phyloP scores from a whole-genome alignment of 169 alveolate genomes.

The Miamiensis avidus region DNA sequence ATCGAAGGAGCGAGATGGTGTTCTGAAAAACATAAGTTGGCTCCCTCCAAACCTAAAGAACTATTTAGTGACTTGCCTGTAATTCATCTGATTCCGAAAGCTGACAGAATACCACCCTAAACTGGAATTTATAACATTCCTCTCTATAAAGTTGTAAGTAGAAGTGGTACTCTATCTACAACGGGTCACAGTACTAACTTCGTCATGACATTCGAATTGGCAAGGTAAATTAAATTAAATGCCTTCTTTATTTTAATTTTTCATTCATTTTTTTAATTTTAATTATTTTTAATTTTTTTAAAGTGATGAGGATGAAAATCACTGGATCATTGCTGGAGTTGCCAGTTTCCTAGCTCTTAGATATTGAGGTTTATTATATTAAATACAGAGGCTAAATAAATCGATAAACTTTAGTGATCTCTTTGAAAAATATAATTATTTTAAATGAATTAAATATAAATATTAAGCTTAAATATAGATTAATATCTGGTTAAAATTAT shows the following conservation, averaged over 20 bases:
- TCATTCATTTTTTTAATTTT: too few species aligned
- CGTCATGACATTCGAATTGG: constrained; percentile 67
- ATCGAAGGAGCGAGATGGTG: constrained; percentile 89
- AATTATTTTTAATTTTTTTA: too few species aligned
- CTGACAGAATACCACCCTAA: constrained; percentile 46
- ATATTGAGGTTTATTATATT: too few species aligned
- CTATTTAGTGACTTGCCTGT: constrained; percentile 75
- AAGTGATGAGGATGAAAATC: constrained; percentile 76
- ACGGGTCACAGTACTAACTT: constrained; percentile 88
- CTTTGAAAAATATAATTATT: too few species aligned
- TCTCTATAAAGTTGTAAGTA: constrained; percentile 78
- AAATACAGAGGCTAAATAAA: too few species aligned
- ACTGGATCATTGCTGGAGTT: constrained; percentile 95
- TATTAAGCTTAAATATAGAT: too few species aligned
- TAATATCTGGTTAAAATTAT: too few species aligned
- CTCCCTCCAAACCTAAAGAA: constrained; percentile 69
- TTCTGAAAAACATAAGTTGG: constrained; percentile 49
- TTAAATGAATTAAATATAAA: too few species aligned
- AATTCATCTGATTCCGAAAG: constrained; percentile 70
- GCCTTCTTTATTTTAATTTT: too few species aligned
- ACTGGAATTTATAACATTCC: constrained; percentile 74
- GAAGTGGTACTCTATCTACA: constrained; percentile 81
- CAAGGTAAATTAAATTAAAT: constrained; percentile 23
- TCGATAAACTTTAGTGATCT: too few species aligned
- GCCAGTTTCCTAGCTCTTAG: constrained; percentile 93